A percentile compares a stretch with the other conserved stretches of the same genome.
phyloP scores from a whole-genome alignment of 2,329 filamentous ascomycete genomes.

The Lachnellula hyalina region DNA sequence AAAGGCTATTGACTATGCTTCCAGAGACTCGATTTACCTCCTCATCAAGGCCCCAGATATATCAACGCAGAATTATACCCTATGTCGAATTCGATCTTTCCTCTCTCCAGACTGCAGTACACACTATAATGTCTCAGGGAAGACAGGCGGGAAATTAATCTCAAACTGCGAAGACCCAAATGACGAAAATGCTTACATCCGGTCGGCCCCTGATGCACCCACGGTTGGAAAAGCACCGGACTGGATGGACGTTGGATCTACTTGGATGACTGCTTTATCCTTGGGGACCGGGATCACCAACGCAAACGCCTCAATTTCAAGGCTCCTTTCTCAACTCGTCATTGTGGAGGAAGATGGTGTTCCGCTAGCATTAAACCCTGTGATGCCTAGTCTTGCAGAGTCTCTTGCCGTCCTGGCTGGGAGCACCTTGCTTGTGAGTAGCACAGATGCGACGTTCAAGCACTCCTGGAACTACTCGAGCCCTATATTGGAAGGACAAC shows the following conservation, averaged over 20 bases:
- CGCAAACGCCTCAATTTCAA: constrained; percentile 53
- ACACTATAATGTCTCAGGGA: constrained; percentile 49
- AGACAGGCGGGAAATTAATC: constrained; percentile 52
- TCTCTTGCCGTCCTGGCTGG: constrained; percentile 65
- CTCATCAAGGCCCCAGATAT: constrained; percentile 45
- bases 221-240: constrained; percentile 36
- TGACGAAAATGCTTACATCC: constrained; percentile 51
- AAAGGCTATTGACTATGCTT: constrained; percentile 23
- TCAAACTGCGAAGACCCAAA: constrained; percentile 54
- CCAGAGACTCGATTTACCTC: constrained; percentile 55
- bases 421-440: constrained; percentile 58
- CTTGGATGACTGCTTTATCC: constrained; percentile 51
- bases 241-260: constrained; percentile 50
- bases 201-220: constrained; percentile 33
- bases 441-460: constrained; percentile 55
- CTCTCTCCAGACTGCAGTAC: constrained; percentile 64
- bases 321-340: constrained; percentile 52
- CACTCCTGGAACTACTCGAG: constrained; percentile 47
- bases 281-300: constrained; percentile 51
- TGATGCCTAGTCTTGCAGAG: constrained; percentile 64
- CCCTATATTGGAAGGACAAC: constrained; percentile 38
- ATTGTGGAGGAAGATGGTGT: constrained; percentile 32
- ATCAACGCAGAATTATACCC: constrained; percentile 46
- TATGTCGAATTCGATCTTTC: constrained; percentile 64
- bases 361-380: constrained; percentile 18